A percentile compares a stretch with the other conserved stretches of the same genome.
phyloP scores from a whole-genome alignment of 805 yeast species.

The Komagataella populi region DNA sequence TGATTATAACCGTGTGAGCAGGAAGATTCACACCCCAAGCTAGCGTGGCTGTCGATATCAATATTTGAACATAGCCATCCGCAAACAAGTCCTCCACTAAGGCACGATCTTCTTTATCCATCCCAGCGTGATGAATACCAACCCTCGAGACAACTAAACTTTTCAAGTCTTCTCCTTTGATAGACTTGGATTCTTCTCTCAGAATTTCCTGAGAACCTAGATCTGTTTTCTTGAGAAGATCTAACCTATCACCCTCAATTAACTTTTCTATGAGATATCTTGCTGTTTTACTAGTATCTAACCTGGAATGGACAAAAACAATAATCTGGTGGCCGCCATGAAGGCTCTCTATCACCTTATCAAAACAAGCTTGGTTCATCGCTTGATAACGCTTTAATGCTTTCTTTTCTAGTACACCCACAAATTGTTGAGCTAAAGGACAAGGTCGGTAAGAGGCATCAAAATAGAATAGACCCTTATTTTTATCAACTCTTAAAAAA shows the following conservation, averaged over 20 bases:
- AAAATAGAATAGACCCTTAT: constrained; percentile 61
- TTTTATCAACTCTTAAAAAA: constrained; percentile 53
- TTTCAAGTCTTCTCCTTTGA: constrained; percentile 38
- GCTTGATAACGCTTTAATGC: constrained; percentile 69
- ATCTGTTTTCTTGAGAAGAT: constrained; percentile 27
- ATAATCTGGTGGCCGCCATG: constrained; percentile 74
- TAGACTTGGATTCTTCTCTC: constrained; percentile 43
- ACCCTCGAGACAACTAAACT: constrained; percentile 58
- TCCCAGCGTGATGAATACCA: constrained; percentile 90
- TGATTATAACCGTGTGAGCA: constrained; percentile 86
- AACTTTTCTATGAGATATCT: constrained; percentile 53
- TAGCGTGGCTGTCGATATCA: constrained; percentile 84
- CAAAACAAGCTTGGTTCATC: constrained; percentile 85
- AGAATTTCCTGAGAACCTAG: constrained; percentile 52
- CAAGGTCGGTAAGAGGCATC: constrained; percentile 83
- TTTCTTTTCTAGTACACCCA: constrained; percentile 77
- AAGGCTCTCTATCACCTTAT: constrained; percentile 49
- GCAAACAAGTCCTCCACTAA: constrained; percentile 80
- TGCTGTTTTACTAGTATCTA: constrained; percentile 82
- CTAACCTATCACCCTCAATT: constrained; percentile 36
- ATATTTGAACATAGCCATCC: constrained; percentile 69
- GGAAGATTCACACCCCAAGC: constrained; percentile 98
- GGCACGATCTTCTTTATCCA: constrained; percentile 57
- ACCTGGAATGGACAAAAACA: constrained; percentile 94
- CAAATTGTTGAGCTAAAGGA: constrained; percentile 77